A percentile compares a stretch with the other conserved stretches of the same genome.
These are phyloP conservation scores for Lasiodiplodia sp. DNA, from an alignment of 2,329 filamentous ascomycete genomes.

Conservation along the genomic window DNA sequence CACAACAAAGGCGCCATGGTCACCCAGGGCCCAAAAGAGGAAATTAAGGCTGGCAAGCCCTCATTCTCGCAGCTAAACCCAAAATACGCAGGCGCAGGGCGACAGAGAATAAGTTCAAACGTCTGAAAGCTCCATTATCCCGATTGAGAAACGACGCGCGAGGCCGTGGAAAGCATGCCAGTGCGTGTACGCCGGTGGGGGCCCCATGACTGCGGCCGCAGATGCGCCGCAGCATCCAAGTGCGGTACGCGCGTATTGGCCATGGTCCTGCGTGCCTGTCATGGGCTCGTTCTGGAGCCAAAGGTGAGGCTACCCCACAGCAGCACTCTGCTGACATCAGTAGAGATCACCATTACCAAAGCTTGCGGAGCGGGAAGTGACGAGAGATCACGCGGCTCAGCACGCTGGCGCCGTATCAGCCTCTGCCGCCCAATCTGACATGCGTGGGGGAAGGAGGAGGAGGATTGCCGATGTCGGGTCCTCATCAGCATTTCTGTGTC, in stretches of 20 bases:
- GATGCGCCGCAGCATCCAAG: neutral
- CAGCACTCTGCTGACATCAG: neutral
- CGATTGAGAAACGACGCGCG: conserved; percentile 20
- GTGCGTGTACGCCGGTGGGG: conserved; percentile 7
- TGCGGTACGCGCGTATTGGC: neutral
- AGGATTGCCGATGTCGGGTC: neutral
- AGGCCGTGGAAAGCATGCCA: neutral
- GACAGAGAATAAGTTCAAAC: conserved; percentile 3
- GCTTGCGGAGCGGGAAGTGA: neutral
- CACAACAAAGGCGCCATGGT: neutral
- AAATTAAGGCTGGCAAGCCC: neutral
- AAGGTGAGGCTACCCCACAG: neutral
- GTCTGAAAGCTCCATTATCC: conserved; percentile 26
- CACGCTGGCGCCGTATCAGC: neutral
- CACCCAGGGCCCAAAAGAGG: neutral
- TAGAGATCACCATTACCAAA: neutral
- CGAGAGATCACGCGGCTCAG: neutral
- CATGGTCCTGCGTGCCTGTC: neutral
- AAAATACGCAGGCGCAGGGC: conserved; percentile 7
- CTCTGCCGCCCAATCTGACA: neutral
- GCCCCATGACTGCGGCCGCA: neutral
- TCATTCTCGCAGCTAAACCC: neutral
- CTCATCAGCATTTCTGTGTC: neutral
- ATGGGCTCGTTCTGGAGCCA: neutral
- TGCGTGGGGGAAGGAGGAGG: neutral